phyloP scores from a whole-genome alignment of 139 green algal species.

The Desmodesmus armatus region DNA sequence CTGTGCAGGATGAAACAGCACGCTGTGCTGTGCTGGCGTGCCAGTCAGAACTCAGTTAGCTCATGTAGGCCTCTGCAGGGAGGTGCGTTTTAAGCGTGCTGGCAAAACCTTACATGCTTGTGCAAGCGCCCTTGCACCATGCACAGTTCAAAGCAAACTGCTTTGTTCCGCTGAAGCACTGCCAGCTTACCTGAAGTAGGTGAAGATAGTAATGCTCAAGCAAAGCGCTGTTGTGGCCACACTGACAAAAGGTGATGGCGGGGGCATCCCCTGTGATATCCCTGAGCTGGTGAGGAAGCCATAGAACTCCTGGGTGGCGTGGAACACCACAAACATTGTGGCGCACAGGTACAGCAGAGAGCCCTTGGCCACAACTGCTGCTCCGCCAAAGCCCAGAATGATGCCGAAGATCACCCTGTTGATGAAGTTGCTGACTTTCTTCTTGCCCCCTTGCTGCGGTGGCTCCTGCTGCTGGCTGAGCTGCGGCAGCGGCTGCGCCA shows the following conservation, averaged over 20 bases:
- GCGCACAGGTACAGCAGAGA: conserved; percentile 64
- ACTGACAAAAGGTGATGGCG: conserved; percentile 71
- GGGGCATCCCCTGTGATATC: conserved; percentile 72
- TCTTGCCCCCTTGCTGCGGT: not conserved
- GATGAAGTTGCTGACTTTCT: conserved; percentile 54
- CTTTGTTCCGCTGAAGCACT: no score
- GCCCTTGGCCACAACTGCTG: conserved; percentile 70
- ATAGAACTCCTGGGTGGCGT: conserved; percentile 79
- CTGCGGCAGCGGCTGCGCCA: conserved; percentile 4
- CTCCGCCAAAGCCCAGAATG: conserved; percentile 66
- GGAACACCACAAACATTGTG: conserved; percentile 76
- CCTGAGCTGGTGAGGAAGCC: conserved; percentile 74
- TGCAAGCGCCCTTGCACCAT: conserved; percentile 11
- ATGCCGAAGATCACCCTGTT: conserved; percentile 73
- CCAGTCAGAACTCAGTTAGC: no score
- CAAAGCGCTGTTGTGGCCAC: conserved; percentile 76
- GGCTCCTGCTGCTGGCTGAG: not conserved
- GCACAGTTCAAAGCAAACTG: no score
- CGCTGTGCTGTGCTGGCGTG: no score
- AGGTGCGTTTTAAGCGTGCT: no score
- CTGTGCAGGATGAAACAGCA: no score
- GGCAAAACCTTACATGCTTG: no score
- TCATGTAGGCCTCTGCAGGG: no score
- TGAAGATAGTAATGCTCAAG: conserved; percentile 72
- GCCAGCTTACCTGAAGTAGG: conserved; percentile 55